A percentile compares a stretch with the other conserved stretches of the same genome.
Evolutionary conservation across 1,284 basidiomycete species (phyloP).

Genomic region (Gomphus sp.): DNA sequence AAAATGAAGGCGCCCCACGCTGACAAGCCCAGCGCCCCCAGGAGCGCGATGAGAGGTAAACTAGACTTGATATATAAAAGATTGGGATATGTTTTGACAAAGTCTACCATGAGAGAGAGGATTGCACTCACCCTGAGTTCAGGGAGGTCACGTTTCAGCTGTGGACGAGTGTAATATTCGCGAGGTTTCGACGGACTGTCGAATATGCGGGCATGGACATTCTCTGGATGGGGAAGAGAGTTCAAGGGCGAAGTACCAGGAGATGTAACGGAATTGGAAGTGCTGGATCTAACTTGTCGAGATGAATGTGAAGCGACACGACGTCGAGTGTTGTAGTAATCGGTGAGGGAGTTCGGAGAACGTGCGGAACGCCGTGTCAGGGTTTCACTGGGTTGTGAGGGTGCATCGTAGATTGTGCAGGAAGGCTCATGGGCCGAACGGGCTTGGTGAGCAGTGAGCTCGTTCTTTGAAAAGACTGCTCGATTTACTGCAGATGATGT

Average conservation of each 20-base stretch:
- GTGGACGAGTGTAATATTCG: conserved; percentile 26
- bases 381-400: conserved; percentile 8
- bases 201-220: conserved; percentile 21
- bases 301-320: background rate
- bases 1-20: conserved; percentile 62
- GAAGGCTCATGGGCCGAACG: background rate
- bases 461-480: background rate
- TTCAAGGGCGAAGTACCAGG: background rate
- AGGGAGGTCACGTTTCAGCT: conserved; percentile 31
- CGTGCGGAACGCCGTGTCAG: conserved; percentile 5
- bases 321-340: conserved; percentile 1
- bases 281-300: conserved; percentile 2
- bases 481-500: background rate
- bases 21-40: conserved; percentile 42
- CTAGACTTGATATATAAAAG: conserved; percentile 38
- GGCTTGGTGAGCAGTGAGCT: background rate
- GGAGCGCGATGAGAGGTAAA: conserved; percentile 30
- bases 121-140: conserved; percentile 27
- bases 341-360: conserved; percentile 5
- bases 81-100: background rate
- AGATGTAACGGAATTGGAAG: background rate
- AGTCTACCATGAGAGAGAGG: background rate
- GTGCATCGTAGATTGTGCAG: conserved; percentile 5
- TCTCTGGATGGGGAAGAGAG: conserved; percentile 1
- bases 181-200: conserved; percentile 25